Conservation (phyloP, 2,329 filamentous ascomycete genomes). For the Fusarium keratoplasticum region DNA sequence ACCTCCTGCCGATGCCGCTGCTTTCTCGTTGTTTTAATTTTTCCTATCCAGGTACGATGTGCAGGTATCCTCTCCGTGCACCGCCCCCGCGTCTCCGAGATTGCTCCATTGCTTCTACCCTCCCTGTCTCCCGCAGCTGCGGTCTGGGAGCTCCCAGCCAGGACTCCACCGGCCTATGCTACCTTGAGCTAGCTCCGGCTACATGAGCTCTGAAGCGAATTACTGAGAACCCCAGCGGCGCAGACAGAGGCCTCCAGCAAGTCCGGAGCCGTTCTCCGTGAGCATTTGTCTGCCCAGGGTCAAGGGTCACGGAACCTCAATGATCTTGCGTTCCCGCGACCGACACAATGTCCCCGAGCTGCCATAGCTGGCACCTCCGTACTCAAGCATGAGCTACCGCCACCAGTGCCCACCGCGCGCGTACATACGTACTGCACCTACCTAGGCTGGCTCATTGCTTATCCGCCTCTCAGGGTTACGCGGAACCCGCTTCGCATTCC, state of each 20-base stretch:
- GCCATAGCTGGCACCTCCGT: not conserved
- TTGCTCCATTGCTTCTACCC: conserved; percentile 15
- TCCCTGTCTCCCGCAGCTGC: conserved; percentile 9
- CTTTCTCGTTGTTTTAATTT: conserved; percentile 23
- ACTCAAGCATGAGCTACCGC: not conserved
- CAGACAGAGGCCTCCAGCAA: conserved; percentile 33
- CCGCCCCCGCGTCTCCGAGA: conserved; percentile 23
- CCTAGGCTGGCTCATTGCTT: not conserved
- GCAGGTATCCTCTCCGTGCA: conserved; percentile 13
- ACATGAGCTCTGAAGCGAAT: conserved; percentile 5
- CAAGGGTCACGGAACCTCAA: not conserved
- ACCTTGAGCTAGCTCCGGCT: conserved; percentile 26
- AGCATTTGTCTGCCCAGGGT: not conserved
- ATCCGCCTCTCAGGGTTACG: conserved; percentile 11
- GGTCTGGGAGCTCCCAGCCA: conserved; percentile 8
- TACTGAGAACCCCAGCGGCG: not conserved
- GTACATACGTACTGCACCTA: not conserved
- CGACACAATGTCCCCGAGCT: conserved; percentile 13
- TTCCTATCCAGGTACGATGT: conserved; percentile 15
- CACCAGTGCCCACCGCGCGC: not conserved
- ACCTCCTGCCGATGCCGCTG: conserved; percentile 21
- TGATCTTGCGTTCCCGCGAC: conserved; percentile 9
- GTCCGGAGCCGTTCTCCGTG: not conserved
- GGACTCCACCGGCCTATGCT: conserved; percentile 19
- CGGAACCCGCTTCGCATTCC: not conserved